A percentile compares a stretch with the other conserved stretches of the same genome.
phyloP scores from a whole-genome alignment of 768 basidiomycete genomes.

The Symmetrospora coprosmae region DNA sequence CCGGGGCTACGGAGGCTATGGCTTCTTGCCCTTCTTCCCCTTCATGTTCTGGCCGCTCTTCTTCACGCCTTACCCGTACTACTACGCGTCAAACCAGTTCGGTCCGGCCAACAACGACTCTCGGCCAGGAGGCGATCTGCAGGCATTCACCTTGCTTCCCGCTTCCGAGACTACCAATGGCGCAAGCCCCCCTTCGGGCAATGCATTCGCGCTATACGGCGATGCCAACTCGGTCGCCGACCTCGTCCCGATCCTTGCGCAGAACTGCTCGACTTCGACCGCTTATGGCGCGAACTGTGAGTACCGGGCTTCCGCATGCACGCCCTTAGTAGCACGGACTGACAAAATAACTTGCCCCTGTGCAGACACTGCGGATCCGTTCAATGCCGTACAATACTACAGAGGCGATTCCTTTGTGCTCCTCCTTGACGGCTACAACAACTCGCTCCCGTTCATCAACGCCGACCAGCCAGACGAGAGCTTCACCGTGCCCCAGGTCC shows the following conservation, averaged over 20 bases:
- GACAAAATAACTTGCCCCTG: no score
- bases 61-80: slow-evolving; percentile 3
- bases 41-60: slow-evolving; percentile 20
- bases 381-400: slow-evolving; percentile 21
- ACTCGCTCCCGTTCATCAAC: slow-evolving; percentile 21
- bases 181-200: background rate
- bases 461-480: background rate
- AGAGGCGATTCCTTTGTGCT: slow-evolving; percentile 18
- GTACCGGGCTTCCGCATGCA: no score
- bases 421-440: slow-evolving; percentile 22
- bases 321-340: no score
- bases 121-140: slow-evolving; percentile 18
- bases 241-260: slow-evolving; percentile 8
- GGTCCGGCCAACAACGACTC: slow-evolving; percentile 16
- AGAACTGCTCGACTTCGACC: background rate
- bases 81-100: slow-evolving; percentile 13
- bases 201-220: slow-evolving; percentile 22
- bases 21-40: slow-evolving; percentile 6
- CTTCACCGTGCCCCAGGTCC: slow-evolving; percentile 8
- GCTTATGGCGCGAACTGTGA: slow-evolving; percentile 10
- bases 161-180: background rate
- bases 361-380: slow-evolving; percentile 9
- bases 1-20: background rate
- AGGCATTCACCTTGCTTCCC: slow-evolving; percentile 17
- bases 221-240: slow-evolving; percentile 19